Evolutionary conservation across 2,329 filamentous ascomycete genomes (phyloP), one percentile per base, ranked within the genome.

Genomic region (Exophiala oligosperma): DNA sequence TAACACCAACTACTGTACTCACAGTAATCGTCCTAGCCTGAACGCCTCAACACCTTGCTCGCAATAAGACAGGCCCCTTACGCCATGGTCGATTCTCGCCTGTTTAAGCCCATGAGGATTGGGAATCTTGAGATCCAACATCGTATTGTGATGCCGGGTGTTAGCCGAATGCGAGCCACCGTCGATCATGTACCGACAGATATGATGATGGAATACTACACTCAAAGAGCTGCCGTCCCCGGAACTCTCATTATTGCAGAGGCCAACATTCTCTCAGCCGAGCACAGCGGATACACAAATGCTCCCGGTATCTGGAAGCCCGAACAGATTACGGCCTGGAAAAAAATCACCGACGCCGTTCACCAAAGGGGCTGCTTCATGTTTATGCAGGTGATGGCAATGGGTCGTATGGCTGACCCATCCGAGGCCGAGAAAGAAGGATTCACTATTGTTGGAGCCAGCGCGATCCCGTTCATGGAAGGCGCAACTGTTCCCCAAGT

Each of bases 111-210:
- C 7, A 17, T 43, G 40, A 43, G 9, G 21, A 43, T 43, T 7
- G 40, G 40, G n/a, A 43, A 43, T 14, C 7, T 43, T 5, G 40
- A 43, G 11, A 17, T 43, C n/a, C 17, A 43, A 28, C 81, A 84
- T 64, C 78, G 82, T 52, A 70, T 85, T 26, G 72, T 81, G 43
- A 68, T 80, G 62, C 78, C 81, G 1, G 78, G 83, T 3, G 68
- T 84, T 52, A 84, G 81, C 3, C 76, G 82, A n/a, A 79, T 79
- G 62, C 76, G 82, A 35, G 79, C 79, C 14, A 77, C 76, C 4
- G 74, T 73, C 9, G 61, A 71, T 11, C 65, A 70, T 6, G 78
- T 75, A 29, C 79, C 76, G 0, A 65, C 73, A 0, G 78, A 50
- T 21, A 65, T 74, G 47, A 70, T 70, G 29, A 37, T 35, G 12